Conservation (phyloP, 192 early-diverging fungal genomes). For the Coemansia sp. region DNA sequence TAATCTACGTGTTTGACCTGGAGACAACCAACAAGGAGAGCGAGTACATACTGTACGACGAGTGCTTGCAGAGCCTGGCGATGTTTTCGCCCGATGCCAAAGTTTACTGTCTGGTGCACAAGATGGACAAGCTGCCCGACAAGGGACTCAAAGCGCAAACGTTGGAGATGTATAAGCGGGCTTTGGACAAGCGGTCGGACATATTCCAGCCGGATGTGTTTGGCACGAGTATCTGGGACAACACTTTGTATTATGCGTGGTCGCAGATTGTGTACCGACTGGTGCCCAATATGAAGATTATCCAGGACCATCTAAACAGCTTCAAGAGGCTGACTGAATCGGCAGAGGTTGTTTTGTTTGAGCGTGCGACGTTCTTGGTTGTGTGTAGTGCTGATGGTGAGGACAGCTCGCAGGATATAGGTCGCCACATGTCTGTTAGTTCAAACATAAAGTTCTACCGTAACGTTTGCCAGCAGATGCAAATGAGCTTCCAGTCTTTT, state of each 20-base stretch:
- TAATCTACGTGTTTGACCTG: slow-evolving; percentile 98
- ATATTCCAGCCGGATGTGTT: slow-evolving; percentile 22
- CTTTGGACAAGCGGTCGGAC: slow-evolving; percentile 26
- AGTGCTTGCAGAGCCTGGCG: slow-evolving; percentile 77
- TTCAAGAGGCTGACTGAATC: slow-evolving; percentile 87
- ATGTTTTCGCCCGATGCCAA: slow-evolving; percentile 82
- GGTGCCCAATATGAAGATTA: slow-evolving; percentile 83
- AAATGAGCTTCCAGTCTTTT: slow-evolving; percentile 82
- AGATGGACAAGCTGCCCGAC: slow-evolving; percentile 92
- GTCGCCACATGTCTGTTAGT: slow-evolving; percentile 36
- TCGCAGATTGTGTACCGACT: slow-evolving; percentile 93
- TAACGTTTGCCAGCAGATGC: slow-evolving; percentile 34
- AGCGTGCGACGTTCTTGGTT: slow-evolving; percentile 92
- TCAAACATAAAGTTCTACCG: slow-evolving; percentile 47
- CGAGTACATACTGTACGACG: slow-evolving; percentile 89
- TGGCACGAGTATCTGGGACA: slow-evolving; percentile 39
- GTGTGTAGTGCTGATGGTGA: slow-evolving; percentile 57
- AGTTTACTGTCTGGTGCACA: slow-evolving; percentile 96
- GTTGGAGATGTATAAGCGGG: slow-evolving; percentile 25
- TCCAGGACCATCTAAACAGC: slow-evolving; percentile 74
- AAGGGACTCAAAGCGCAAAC: slow-evolving; percentile 57
- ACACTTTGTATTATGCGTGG: slow-evolving; percentile 72
- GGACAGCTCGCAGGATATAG: background rate
- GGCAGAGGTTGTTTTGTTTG: slow-evolving; percentile 93
- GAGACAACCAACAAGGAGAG: slow-evolving; percentile 87